Base-by-base conservation (phyloP, 225 moss, liverwort and hornwort species). In the Anthoceros angustus region DNA sequence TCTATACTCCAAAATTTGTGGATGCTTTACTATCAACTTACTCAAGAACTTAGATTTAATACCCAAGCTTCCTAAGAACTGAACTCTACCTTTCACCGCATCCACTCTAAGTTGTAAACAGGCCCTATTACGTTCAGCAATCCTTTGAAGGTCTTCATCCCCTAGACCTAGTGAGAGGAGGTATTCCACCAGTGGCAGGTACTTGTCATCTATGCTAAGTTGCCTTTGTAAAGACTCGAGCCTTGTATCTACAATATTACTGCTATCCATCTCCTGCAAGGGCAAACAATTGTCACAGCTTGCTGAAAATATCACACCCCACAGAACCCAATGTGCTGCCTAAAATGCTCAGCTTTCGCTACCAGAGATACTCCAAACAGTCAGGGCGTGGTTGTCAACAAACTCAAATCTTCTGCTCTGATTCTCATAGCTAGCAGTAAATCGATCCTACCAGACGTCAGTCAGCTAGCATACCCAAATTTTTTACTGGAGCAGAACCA, bases 1-100 rank as follows among this genome's bases (percentile, higher is more conserved):
- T 62, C 82, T 79, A 46, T 83, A 88, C 71, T 83, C 85, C 25
- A 88, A 25, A 39, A 88, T 81, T 42, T 88, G 85, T 5, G 85
- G 85, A 70, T 85, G 85, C 68, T 85, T 83, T 5, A 79, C 85
- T 42, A 88, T 79, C 9, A 88, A 74, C 71, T 88, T 88, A 25
- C 74, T 79, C 55, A 85, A 42, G 71, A 83, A 75, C 48, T 78
- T 72, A 26, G 62, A 69, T 60, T 79, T 72, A 55, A 88, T 83
- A 20, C 85, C 87, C 39, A 88, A 65, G 10, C 80, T 67, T 4
- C 80, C 70, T 48, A 85, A 83, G 63, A 75, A 88, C 67, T 77
- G 76, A 23, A 88, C 81, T 75, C 83, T 74, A 42, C 81, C 80
- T 71, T 78, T 76, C 61, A 83, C 83, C 72, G 74, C 74, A 42